Conservation (phyloP, 163 green algal species). For the Chlorella variabilis region DNA sequence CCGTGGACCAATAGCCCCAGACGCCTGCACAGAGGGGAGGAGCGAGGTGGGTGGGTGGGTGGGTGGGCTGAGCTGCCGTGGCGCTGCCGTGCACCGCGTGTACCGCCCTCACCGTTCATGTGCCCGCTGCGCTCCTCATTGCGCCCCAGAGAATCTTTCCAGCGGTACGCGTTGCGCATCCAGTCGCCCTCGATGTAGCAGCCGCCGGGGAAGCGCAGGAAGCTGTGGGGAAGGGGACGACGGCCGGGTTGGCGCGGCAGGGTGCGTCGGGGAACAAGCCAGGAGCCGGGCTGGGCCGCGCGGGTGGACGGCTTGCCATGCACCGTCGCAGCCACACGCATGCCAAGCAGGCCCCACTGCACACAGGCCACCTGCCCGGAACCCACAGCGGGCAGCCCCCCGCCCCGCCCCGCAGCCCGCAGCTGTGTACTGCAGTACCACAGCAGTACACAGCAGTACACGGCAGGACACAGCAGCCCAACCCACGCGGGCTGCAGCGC, state of each 20-base stretch:
- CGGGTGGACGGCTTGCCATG: too few relatives aligned
- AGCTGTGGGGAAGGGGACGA: constrained; percentile 38
- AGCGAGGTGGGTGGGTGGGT: not conserved
- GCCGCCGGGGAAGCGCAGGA: constrained; percentile 59
- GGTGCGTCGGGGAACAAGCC: not conserved
- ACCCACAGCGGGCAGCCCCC: too few relatives aligned
- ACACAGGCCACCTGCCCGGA: too few relatives aligned
- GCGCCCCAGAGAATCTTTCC: constrained; percentile 58
- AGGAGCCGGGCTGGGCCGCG: too few relatives aligned
- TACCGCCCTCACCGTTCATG: constrained; percentile 54
- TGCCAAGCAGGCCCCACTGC: too few relatives aligned
- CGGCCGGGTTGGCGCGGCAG: not conserved
- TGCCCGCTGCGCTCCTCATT: constrained; percentile 62
- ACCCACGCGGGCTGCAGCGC: constrained; percentile 51
- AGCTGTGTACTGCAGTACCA: not conserved
- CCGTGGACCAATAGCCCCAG: constrained; percentile 77
- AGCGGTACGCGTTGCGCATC: constrained; percentile 64
- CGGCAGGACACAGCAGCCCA: not conserved
- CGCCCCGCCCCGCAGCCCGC: not conserved
- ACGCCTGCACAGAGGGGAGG: constrained; percentile 25
- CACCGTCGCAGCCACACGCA: too few relatives aligned
- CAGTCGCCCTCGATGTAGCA: constrained; percentile 75
- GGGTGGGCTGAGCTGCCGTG: not conserved
- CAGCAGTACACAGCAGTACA: not conserved
- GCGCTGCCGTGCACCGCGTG: too few relatives aligned